A percentile compares a stretch with the other conserved stretches of the same genome.
These are phyloP conservation scores for Dendrobium catenatum DNA, from an alignment of 106 monocot species.

Conservation along the genomic window DNA sequence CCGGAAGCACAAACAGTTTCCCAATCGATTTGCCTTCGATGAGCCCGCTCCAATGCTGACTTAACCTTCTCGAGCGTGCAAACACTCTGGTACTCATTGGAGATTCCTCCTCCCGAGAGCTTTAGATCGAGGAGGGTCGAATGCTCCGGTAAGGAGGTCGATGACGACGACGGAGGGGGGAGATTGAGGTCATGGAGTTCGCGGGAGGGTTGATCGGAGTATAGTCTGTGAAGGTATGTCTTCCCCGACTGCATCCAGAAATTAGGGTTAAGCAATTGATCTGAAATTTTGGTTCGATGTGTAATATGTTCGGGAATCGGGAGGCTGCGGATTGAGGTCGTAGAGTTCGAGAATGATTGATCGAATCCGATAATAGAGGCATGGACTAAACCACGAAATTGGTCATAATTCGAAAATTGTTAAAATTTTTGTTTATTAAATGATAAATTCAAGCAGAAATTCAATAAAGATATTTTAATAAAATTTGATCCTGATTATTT, in stretches of 20 bases:
- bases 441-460: no score
- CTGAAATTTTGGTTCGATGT: not conserved
- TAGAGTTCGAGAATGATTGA: no score
- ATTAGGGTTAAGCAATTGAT: not conserved
- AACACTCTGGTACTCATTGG: slow-evolving; percentile 51
- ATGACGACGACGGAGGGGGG: slow-evolving; percentile 12
- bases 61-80: slow-evolving; percentile 15
- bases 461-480: no score
- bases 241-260: slow-evolving; percentile 21
- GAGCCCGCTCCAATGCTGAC: slow-evolving; percentile 7
- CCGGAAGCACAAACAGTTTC: not conserved
- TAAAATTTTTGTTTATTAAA: no score
- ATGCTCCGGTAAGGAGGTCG: slow-evolving; percentile 6
- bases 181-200: slow-evolving; percentile 47
- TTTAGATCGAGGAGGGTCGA: slow-evolving; percentile 25
- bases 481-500: no score
- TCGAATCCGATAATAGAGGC: no score
- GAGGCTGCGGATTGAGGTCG: not conserved
- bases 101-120: slow-evolving; percentile 5
- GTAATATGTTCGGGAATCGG: not conserved
- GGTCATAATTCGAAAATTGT: no score
- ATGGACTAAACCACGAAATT: no score
- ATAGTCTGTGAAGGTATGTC: slow-evolving; percentile 18
- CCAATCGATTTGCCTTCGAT: not conserved
- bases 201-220: slow-evolving; percentile 2